These are phyloP conservation scores for Brassica balearica DNA, from an alignment of 441 rosid genomes.

Conservation along the genomic window DNA sequence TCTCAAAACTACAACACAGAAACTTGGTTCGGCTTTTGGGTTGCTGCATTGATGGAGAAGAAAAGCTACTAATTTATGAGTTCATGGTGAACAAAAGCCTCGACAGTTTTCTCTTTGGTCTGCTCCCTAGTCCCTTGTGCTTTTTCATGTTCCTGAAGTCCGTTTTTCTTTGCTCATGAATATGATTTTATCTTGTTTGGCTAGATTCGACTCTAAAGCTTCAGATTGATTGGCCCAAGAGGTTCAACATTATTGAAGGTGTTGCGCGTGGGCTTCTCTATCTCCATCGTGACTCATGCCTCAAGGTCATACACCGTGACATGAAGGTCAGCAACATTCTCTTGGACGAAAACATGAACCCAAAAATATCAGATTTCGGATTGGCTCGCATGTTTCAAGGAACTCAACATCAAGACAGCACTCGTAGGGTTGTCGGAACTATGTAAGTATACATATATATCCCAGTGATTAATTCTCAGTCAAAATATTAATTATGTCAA, in stretches of 20 bases:
- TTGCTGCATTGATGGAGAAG: conserved; percentile 19
- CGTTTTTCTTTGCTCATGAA: neutral
- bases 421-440: conserved; percentile 30
- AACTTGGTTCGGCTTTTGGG: conserved; percentile 32
- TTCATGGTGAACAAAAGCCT: conserved; percentile 30
- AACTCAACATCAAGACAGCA: conserved; percentile 21
- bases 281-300: conserved; percentile 32
- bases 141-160: too few relatives aligned
- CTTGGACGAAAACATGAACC: conserved; percentile 26
- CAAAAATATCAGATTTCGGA: conserved; percentile 39
- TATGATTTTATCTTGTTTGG: neutral
- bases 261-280: conserved; percentile 27
- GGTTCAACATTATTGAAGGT: conserved; percentile 25
- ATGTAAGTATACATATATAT: conserved; percentile 10
- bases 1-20: conserved; percentile 35
- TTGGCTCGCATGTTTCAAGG: conserved; percentile 51
- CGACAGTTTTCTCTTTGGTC: conserved; percentile 32
- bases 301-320: conserved; percentile 32
- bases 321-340: conserved; percentile 36
- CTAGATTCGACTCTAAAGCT: conserved; percentile 4
- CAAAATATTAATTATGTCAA: neutral
- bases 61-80: conserved; percentile 21
- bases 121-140: neutral
- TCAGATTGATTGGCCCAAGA: conserved; percentile 32
- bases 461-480: neutral